A percentile compares a stretch with the other conserved stretches of the same genome.
phyloP scores from a whole-genome alignment of 1,139 yeast genomes.

The Sugiyamaella novakii region DNA sequence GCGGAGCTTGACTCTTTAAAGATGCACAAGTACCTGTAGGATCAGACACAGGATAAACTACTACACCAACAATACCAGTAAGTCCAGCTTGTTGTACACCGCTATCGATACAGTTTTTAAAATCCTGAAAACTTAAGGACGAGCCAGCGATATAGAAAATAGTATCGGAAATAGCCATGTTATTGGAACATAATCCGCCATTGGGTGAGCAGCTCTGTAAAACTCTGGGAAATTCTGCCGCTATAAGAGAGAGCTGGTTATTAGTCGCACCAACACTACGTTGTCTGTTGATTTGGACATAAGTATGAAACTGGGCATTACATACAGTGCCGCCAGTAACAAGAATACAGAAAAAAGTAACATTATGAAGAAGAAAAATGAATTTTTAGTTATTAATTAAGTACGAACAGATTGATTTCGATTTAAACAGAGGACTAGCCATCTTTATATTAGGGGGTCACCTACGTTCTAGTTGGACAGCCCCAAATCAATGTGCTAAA shows the following conservation, averaged over 20 bases:
- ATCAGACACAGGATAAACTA: background rate
- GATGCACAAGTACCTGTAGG: background rate
- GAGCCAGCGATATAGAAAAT: background rate
- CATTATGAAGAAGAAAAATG: too few relatives aligned
- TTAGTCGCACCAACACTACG: background rate
- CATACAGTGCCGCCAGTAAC: too few relatives aligned
- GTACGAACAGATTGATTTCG: too few relatives aligned
- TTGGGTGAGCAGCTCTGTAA: background rate
- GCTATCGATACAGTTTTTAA: background rate
- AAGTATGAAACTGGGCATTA: too few relatives aligned
- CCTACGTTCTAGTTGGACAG: too few relatives aligned
- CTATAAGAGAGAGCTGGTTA: background rate
- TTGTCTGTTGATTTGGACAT: background rate
- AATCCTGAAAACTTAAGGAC: background rate
- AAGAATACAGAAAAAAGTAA: too few relatives aligned
- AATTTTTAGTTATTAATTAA: too few relatives aligned
- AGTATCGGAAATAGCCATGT: too few relatives aligned
- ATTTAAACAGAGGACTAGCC: too few relatives aligned
- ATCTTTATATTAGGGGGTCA: too few relatives aligned
- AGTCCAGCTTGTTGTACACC: background rate
- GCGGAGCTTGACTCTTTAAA: background rate
- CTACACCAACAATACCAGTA: background rate
- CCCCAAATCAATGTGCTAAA: too few relatives aligned
- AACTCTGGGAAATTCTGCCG: background rate
- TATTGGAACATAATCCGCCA: background rate